Percentiles rank a stretch among this genome's conserved stretches.
phyloP scores from a whole-genome alignment of 164 flowering plant genomes.

The Amborella trichopoda region DNA sequence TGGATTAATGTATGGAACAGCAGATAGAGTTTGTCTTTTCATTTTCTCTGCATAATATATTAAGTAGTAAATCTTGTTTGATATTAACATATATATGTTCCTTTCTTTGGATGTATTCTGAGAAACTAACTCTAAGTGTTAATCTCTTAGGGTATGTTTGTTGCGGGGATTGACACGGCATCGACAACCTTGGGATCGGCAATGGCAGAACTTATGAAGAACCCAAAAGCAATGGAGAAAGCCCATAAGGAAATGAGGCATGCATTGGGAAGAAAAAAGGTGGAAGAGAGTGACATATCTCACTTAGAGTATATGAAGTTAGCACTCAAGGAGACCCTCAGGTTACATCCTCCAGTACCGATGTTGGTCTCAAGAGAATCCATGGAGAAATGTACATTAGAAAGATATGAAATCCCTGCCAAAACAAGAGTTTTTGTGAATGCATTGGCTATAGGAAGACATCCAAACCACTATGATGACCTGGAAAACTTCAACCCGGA shows the following conservation, averaged over 20 bases:
- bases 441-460: constrained; percentile 15
- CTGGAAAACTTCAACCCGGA: constrained; percentile 26
- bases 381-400: constrained; percentile 9
- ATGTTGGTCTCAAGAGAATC: constrained; percentile 29
- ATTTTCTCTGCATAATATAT: too few species aligned
- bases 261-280: neutral
- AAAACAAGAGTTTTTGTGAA: constrained; percentile 23
- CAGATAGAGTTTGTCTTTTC: too few species aligned
- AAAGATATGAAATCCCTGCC: constrained; percentile 16
- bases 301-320: constrained; percentile 4
- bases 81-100: too few species aligned
- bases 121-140: too few species aligned
- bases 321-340: constrained; percentile 16
- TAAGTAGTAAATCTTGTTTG: too few species aligned
- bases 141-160: constrained; percentile 3
- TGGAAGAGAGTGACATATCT: constrained; percentile 8
- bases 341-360: constrained; percentile 35
- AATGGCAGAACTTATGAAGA: constrained; percentile 5
- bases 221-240: too few species aligned
- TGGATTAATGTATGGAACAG: too few species aligned
- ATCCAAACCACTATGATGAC: constrained; percentile 23
- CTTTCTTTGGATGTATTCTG: too few species aligned
- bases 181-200: constrained; percentile 6
- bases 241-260: constrained; percentile 7
- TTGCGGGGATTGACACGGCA: constrained; percentile 6